Evolutionary conservation across 2,329 filamentous ascomycete genomes (phyloP).

Genomic region (Fusarium tjaetaba): DNA sequence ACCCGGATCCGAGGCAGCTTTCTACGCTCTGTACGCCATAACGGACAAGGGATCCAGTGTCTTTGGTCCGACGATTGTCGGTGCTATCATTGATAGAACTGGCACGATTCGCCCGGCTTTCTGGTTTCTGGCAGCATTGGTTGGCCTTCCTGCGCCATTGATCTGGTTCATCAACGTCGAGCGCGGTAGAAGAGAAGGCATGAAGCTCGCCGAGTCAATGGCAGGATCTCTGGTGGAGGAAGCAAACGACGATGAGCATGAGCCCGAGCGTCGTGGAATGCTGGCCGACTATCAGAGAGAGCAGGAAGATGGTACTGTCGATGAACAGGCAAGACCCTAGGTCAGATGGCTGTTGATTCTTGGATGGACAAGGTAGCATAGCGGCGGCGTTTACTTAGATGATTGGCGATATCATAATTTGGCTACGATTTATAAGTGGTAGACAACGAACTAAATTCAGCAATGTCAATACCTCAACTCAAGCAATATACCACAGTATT

Average conservation of each 20-base stretch:
- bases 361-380: constrained; percentile 29
- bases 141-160: constrained; percentile 84
- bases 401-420: neutral
- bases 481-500: neutral
- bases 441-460: neutral
- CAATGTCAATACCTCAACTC: neutral
- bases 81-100: constrained; percentile 85
- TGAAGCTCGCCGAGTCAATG: constrained; percentile 69
- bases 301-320: constrained; percentile 21
- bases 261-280: constrained; percentile 43
- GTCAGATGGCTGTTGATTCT: neutral
- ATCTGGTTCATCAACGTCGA: constrained; percentile 89
- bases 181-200: constrained; percentile 75
- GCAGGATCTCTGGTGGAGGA: constrained; percentile 58
- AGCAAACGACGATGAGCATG: constrained; percentile 31
- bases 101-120: constrained; percentile 88
- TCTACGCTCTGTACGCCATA: constrained; percentile 96
- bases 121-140: constrained; percentile 87
- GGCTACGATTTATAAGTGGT: constrained; percentile 6
- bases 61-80: constrained; percentile 94
- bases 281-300: constrained; percentile 43
- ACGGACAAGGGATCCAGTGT: constrained; percentile 96
- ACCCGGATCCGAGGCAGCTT: constrained; percentile 92
- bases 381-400: constrained; percentile 38
- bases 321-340: constrained; percentile 16